A percentile compares a stretch with the other conserved stretches of the same genome.
These are phyloP conservation scores for Aspergillus glaucus DNA, from an alignment of 2,329 filamentous ascomycete species.

Conservation along the genomic window DNA sequence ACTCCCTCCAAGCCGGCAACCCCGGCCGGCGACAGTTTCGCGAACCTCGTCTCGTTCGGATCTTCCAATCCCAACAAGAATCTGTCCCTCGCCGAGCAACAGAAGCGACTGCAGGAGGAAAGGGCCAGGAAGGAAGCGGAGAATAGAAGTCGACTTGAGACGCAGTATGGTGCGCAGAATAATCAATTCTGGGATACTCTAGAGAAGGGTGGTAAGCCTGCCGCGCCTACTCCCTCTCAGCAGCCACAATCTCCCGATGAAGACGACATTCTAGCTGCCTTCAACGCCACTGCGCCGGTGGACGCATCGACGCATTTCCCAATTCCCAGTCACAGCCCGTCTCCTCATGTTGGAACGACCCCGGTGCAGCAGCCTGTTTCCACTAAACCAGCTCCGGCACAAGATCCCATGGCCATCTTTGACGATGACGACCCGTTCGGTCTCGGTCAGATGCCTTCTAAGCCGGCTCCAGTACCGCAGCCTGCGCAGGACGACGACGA, in stretches of 20 bases:
- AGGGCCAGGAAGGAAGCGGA: constrained; percentile 69
- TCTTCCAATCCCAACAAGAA: constrained; percentile 52
- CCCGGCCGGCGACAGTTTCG: constrained; percentile 50
- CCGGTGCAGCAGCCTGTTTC: constrained; percentile 5
- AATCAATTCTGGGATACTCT: constrained; percentile 70
- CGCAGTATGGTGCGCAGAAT: constrained; percentile 64
- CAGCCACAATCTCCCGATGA: constrained; percentile 48
- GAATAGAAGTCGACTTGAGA: constrained; percentile 62
- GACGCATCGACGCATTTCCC: constrained; percentile 56
- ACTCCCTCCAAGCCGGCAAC: constrained; percentile 36
- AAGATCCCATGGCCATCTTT: constrained; percentile 33
- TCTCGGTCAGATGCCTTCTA: constrained; percentile 57
- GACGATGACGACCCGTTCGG: constrained; percentile 79
- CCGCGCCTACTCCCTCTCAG: constrained; percentile 42
- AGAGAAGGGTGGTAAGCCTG: constrained; percentile 46
- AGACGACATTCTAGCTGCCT: constrained; percentile 57
- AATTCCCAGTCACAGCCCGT: constrained; percentile 32
- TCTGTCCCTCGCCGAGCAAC: constrained; percentile 60
- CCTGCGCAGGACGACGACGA: constrained; percentile 49
- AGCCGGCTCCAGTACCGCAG: constrained; percentile 43
- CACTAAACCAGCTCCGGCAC: constrained; percentile 11
- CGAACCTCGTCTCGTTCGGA: constrained; percentile 58
- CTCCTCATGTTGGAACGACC: constrained; percentile 18
- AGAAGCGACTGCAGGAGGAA: constrained; percentile 68
- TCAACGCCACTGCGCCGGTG: constrained; percentile 54